These are phyloP conservation scores for Venturia aucupariae DNA, from an alignment of 2,329 filamentous ascomycete species.

Conservation along the genomic window DNA sequence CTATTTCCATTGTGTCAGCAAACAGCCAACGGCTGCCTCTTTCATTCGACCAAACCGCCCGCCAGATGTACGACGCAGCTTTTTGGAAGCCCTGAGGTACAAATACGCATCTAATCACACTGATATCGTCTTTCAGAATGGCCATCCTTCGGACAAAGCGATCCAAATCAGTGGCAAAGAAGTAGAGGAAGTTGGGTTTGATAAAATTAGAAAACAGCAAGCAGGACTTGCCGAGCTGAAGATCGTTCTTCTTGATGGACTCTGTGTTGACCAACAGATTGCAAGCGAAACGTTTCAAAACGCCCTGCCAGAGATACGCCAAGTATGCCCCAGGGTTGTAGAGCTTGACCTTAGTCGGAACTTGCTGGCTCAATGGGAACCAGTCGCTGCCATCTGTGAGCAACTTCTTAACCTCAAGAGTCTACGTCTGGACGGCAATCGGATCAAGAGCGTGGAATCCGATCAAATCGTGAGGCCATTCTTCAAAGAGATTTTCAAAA, in stretches of 20 bases:
- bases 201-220: constrained; percentile 77
- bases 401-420: constrained; percentile 57
- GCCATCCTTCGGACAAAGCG: constrained; percentile 31
- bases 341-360: constrained; percentile 84
- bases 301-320: constrained; percentile 41
- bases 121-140: constrained; percentile 19
- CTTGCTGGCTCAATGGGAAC: constrained; percentile 57
- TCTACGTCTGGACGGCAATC: constrained; percentile 57
- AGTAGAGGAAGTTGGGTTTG: constrained; percentile 89
- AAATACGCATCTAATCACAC: constrained; percentile 65
- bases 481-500: constrained; percentile 23
- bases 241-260: constrained; percentile 72
- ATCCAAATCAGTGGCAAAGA: constrained; percentile 73
- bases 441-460: constrained; percentile 40
- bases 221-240: constrained; percentile 68
- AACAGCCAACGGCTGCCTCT: constrained; percentile 64
- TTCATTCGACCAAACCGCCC: constrained; percentile 74
- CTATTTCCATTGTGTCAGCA: constrained; percentile 74
- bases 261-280: constrained; percentile 44
- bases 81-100: constrained; percentile 67
- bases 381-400: constrained; percentile 61
- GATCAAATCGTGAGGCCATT: constrained; percentile 21
- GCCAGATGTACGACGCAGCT: constrained; percentile 58
- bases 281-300: constrained; percentile 21
- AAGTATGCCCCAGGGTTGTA: constrained; percentile 47